phyloP scores from a whole-genome alignment of 2,329 filamentous ascomycete species.

The Claviceps quebecensis region DNA sequence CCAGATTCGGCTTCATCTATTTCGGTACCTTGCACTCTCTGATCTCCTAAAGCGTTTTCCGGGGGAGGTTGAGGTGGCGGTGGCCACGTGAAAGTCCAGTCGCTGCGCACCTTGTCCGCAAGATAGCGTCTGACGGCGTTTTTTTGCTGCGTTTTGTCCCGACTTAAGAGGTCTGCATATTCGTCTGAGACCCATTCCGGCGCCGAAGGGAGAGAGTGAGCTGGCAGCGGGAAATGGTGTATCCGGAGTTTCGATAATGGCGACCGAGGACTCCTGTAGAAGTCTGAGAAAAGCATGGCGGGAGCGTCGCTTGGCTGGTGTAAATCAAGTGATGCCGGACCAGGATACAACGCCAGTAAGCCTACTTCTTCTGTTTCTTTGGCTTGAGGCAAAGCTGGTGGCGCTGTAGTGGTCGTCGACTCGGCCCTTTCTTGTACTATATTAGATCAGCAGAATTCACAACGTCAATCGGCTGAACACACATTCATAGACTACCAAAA shows the following conservation, averaged over 20 bases:
- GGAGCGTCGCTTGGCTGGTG: neutral
- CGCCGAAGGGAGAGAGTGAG: constrained; percentile 15
- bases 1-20: constrained; percentile 14
- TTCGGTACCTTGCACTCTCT: constrained; percentile 28
- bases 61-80: constrained; percentile 14
- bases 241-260: constrained; percentile 38
- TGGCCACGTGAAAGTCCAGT: constrained; percentile 49
- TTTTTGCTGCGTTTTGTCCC: constrained; percentile 48
- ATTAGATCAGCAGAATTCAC: neutral
- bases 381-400: neutral
- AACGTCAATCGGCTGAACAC: neutral
- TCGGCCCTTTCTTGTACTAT: neutral
- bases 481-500: neutral
- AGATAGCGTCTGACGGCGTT: constrained; percentile 46
- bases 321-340: neutral
- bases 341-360: neutral
- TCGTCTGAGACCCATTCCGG: constrained; percentile 32
- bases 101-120: constrained; percentile 37
- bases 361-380: neutral
- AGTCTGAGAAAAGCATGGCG: constrained; percentile 43
- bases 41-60: constrained; percentile 20
- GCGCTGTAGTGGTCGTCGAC: neutral
- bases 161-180: constrained; percentile 46
- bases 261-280: constrained; percentile 42
- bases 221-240: constrained; percentile 17